Evolutionary conservation across 2,329 filamentous ascomycete species (phyloP).

Genomic region (Ophiobolus disseminans): DNA sequence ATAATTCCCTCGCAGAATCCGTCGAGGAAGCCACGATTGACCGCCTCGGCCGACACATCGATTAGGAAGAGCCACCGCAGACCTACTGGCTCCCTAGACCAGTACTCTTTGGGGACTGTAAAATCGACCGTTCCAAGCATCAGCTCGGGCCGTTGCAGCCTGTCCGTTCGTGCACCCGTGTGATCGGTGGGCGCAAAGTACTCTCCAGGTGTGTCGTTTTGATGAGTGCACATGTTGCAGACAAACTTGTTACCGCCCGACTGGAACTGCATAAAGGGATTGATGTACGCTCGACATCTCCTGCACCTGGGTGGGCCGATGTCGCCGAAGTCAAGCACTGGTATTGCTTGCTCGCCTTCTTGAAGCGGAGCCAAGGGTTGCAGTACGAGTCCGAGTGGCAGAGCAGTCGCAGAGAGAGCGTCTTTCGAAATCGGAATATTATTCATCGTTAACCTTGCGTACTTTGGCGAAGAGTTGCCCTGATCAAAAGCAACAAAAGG

Average conservation of each 20-base stretch:
- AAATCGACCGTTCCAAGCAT: slow-evolving; percentile 94
- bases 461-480: slow-evolving; percentile 95
- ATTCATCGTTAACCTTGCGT: slow-evolving; percentile 88
- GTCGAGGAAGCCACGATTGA: slow-evolving; percentile 88
- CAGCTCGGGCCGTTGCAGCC: slow-evolving; percentile 87
- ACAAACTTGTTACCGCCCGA: slow-evolving; percentile 95
- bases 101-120: slow-evolving; percentile 97
- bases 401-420: slow-evolving; percentile 76
- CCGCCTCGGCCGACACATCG: slow-evolving; percentile 90
- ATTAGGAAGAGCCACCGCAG: slow-evolving; percentile 89
- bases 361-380: slow-evolving; percentile 87
- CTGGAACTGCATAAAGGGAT: slow-evolving; percentile 98
- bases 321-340: slow-evolving; percentile 94
- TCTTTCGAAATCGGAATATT: slow-evolving; percentile 87
- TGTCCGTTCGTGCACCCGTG: slow-evolving; percentile 84
- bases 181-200: slow-evolving; percentile 94
- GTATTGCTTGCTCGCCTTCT: slow-evolving; percentile 83
- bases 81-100: slow-evolving; percentile 91
- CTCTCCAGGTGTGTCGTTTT: slow-evolving; percentile 89
- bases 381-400: slow-evolving; percentile 86
- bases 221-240: slow-evolving; percentile 97
- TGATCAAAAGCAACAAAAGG: slow-evolving; percentile 96
- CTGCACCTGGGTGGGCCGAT: slow-evolving; percentile 87
- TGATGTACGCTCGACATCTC: slow-evolving; percentile 94
- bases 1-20: slow-evolving; percentile 90